Evolutionary conservation across 164 flowering plant species (phyloP), one percentile per base, ranked within the genome.

Genomic region (Berberis vulgaris): DNA sequence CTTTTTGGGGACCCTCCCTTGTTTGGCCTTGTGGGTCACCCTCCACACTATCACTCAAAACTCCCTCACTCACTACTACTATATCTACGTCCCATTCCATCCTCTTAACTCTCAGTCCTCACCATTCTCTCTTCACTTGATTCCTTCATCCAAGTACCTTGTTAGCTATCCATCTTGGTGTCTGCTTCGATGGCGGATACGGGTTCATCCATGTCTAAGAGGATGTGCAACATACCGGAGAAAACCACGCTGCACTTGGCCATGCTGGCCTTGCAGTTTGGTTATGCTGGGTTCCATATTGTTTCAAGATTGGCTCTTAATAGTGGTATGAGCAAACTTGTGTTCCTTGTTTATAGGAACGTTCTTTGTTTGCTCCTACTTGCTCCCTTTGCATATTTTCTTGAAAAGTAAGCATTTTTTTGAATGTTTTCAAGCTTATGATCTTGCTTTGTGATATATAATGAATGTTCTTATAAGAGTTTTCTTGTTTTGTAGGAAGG

Each of bases 211-310:
- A 49, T 68, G 0, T 5, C 43, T 3, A 74, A 60, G 73, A 83
- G 86, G 68, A 80, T 74, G 74, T 81, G 91, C 43, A 69, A 71
- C 1, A 70, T 91, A 11, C 99, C 97, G 0, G 99, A 94, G 61
- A 72, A 82, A 59, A 67, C 83, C 64, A 88, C 86, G 65, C 94
- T 94, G 73, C 99, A 94, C 75, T 26, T 78, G 81, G 99, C 97
- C 81, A 94, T 94, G 99, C 64, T 94, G 82, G 93, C 97, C 83
- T 76, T 94, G 87, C 99, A 94, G 86, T 94, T 94, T 74, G 99
- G 99, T 4, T 94, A 94, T 62, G 99, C 97, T 1, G 99, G 99
- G 4, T 95, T 95, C 67, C 99, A 95, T 73, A 94, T 95, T 0
- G 99, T 95, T 47, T 95, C 99, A 2, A 77, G 99, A 59, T 86